Evolutionary conservation across 139 green algal species (phyloP), one percentile per base, ranked within the genome.

Genomic region (Coccomyxa sp.): DNA sequence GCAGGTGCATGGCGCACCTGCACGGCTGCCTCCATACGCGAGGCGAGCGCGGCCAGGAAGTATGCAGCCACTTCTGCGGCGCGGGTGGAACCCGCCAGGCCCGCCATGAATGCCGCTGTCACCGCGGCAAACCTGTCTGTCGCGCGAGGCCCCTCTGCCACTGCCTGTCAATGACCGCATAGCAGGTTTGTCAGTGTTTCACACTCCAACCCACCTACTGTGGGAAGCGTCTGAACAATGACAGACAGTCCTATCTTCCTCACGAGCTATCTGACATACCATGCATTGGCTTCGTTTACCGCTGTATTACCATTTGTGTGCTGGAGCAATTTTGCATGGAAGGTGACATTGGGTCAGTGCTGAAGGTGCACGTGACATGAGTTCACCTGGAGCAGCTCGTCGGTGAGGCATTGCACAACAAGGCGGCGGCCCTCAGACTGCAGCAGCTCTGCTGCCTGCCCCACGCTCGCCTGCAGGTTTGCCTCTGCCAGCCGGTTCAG

Each of bases 401-500:
- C n/a, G 63, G 85, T 88, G n/a, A 95, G 85, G 18, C 88, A 85
- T 10, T 91, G 81, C 31, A 82, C 84, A 7, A 95, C 91, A 0
- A 84, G 68, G 17, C 89, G 76, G 0, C 92, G 85, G 12, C 90
- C 92, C 58, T 91, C 82, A 23, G 76, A 67, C 63, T 88, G n/a
- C 63, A 94, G 92, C 67, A 97, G 88, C 28, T 76, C 75, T 3
- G 84, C 79, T 51, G 95, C 86, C 27, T 95, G 91, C 11, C 25
- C 76, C 1, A 85, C 84, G 25, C 95, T 94, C 51, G 82, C 76
- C 80, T 90, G 85, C 57, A 97, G 83, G 88, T 95, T 97, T 67
- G 86, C 75, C 77, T 95, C 92, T 0, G 92, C 91, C 79, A 96
- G 86, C 57, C 92, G 89, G 86, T 97, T 97, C 59, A 97, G 87